Conservation (phyloP, 2,329 filamentous ascomycete genomes). For the Exophiala xenobiotica region DNA sequence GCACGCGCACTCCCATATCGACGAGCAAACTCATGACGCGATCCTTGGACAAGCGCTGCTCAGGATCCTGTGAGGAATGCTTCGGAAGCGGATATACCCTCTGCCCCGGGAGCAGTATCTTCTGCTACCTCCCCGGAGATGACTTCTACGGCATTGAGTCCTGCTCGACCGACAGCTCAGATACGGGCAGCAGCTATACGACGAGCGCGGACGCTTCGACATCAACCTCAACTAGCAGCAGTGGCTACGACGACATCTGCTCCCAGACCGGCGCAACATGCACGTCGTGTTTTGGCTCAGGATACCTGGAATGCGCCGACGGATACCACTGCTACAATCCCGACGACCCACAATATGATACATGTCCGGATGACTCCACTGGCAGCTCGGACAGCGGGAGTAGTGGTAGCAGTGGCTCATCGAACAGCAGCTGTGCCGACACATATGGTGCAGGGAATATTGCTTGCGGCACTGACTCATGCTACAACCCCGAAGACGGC, state of each 20-base stretch:
- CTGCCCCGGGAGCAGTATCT: not conserved
- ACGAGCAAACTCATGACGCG: conserved; percentile 14
- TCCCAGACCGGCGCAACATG: not conserved
- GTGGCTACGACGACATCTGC: not conserved
- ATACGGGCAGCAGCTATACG: not conserved
- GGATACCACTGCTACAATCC: conserved; percentile 3
- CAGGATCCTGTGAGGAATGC: not conserved
- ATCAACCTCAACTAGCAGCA: not conserved
- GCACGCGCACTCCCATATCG: conserved; percentile 3
- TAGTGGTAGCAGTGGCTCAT: conserved; percentile 1
- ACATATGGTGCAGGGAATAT: conserved; percentile 11
- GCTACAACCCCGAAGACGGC: conserved; percentile 18
- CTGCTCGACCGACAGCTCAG: not conserved
- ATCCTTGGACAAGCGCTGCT: not conserved
- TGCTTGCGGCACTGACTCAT: conserved; percentile 16
- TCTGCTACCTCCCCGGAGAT: conserved; percentile 1
- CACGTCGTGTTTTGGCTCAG: not conserved
- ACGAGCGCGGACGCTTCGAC: not conserved
- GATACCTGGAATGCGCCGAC: not conserved
- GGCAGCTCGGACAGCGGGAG: too few species aligned
- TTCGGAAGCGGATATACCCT: conserved; percentile 5
- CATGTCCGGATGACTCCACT: not conserved
- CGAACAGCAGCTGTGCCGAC: not conserved
- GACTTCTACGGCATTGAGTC: not conserved
- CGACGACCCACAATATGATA: conserved; percentile 1